phyloP scores from a whole-genome alignment of 352 stramenopile genomes.

The Phytophthora vignae region DNA sequence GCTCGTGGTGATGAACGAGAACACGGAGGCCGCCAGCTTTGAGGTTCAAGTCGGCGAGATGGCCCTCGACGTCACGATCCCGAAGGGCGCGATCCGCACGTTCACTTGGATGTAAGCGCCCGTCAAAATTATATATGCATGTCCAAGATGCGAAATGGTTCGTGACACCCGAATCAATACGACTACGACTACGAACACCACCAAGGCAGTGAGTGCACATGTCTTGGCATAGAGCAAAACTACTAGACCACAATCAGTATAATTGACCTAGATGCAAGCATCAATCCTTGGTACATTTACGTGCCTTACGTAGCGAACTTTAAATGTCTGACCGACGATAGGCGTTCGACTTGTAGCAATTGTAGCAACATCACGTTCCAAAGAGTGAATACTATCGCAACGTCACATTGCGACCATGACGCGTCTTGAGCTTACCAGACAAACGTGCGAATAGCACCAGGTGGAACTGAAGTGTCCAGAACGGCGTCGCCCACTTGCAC shows the following conservation, averaged over 20 bases:
- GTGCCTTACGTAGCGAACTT: background rate
- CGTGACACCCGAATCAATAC: background rate
- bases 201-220: conserved; percentile 1
- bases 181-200: background rate
- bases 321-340: too few species aligned
- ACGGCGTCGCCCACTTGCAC: conserved; percentile 50
- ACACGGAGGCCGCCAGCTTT: conserved; percentile 73
- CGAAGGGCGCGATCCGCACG: conserved; percentile 70
- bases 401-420: too few species aligned
- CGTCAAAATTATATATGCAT: conserved; percentile 53
- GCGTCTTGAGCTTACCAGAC: background rate
- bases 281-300: background rate
- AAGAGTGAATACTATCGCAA: too few species aligned
- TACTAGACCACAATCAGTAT: background rate
- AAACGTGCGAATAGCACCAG: conserved; percentile 75
- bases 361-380: too few species aligned
- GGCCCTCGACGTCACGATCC: conserved; percentile 52
- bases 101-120: conserved; percentile 48
- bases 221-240: background rate
- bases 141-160: conserved; percentile 1
- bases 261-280: background rate
- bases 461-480: conserved; percentile 55
- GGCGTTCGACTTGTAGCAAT: too few species aligned
- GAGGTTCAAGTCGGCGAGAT: conserved; percentile 56
- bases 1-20: conserved; percentile 83